Percentiles rank a stretch among this genome's conserved stretches.
These are phyloP conservation scores for Candida sphagnicola DNA, from an alignment of 805 yeast genomes.

Conservation along the genomic window DNA sequence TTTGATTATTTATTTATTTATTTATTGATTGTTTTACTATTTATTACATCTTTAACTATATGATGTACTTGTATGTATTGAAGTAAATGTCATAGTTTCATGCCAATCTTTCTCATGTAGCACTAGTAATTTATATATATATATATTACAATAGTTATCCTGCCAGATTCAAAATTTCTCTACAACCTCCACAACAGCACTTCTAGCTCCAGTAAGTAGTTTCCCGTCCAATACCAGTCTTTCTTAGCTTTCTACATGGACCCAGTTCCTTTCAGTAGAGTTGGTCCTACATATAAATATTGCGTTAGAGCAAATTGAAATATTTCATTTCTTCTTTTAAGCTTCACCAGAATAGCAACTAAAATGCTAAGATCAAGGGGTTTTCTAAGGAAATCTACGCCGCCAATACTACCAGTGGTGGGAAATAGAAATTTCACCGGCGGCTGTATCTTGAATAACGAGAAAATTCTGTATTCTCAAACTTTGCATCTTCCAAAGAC, in stretches of 20 bases:
- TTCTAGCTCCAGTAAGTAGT: too few relatives aligned
- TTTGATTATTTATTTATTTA: conserved; percentile 4
- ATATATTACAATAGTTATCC: too few relatives aligned
- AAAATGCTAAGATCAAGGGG: background rate
- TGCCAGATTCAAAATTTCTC: too few relatives aligned
- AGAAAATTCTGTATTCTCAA: conserved; percentile 23
- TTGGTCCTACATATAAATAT: background rate
- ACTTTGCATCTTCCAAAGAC: conserved; percentile 68
- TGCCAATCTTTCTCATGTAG: too few relatives aligned
- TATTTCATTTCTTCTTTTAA: background rate
- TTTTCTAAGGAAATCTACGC: background rate
- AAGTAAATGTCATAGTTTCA: background rate
- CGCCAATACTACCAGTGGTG: background rate
- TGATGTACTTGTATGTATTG: background rate
- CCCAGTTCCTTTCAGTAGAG: too few relatives aligned
- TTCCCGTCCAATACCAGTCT: too few relatives aligned
- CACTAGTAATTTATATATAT: too few relatives aligned
- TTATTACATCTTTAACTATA: background rate
- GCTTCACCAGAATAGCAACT: background rate
- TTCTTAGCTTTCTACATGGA: too few relatives aligned
- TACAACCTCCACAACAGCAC: too few relatives aligned
- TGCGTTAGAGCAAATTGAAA: too few relatives aligned
- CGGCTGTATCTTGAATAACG: background rate
- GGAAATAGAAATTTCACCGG: background rate
- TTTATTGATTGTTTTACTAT: conserved; percentile 3